Evolutionary conservation across 768 basidiomycete species (phyloP), one percentile per base, ranked within the genome.

Genomic region (Mycena vitilis): DNA sequence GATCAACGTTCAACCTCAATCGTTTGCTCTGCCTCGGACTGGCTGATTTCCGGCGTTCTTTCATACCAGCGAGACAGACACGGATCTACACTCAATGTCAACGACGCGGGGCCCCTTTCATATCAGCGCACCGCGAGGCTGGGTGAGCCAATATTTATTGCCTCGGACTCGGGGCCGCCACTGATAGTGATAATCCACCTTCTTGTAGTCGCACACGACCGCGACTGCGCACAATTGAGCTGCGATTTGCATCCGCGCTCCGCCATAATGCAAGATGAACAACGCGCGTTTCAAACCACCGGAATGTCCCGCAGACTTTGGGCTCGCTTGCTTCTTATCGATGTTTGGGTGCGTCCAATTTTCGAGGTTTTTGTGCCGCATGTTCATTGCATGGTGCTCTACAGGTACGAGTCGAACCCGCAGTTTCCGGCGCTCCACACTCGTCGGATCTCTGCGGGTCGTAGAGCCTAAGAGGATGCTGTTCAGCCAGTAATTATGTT

Each of bases 151-250:
- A 40, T 23, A 40, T 38, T 22, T 22, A 36, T 56, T 40, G 18
- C 54, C 38, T 38, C 38, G 54, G 54, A 56, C 4, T n/a, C n/a
- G n/a, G n/a, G n/a, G n/a, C 54, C 54, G 54, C 54, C 54, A 38
- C 37, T 22, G 37, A 38, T 13, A 22, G n/a, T 40, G 36, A 40
- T 15, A 56, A 40, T 38, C 38, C 6, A 2, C 11, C 38, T 40
- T 30, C 30, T 38, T 23, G 38, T 13, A 18, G 34, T 8, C 16
- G 52, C 38, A 40, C 38, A 51, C 49, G 49, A 51, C 30, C n/a
- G 23, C 36, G 6, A 55, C 53, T 54, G 36, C 53, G 38, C 38
- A 55, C 22, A 38, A 55, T 38, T 55, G n/a, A 54, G 38, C 12
- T 22, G 54, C 37, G 54, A 56, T 56, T 56, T 56, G 38, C 38